Base-by-base conservation (phyloP, 2,329 filamentous ascomycete genomes). In the Gnomoniopsis sp. region DNA sequence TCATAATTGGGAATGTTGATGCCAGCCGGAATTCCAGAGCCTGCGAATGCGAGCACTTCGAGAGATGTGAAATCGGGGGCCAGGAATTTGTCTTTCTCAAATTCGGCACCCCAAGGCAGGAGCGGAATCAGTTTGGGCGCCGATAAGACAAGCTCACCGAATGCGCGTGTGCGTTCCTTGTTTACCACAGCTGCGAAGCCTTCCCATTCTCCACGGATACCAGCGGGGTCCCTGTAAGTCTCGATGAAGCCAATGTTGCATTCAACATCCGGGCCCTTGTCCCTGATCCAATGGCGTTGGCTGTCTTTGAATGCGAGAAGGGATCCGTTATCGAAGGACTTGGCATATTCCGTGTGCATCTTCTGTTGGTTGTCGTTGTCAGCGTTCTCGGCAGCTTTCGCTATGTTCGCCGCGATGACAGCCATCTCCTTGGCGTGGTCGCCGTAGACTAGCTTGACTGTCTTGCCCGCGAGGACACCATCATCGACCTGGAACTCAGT, bases 51-150 rank as follows among this genome's bases (percentile, higher is more conserved):
- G 61, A 97, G 75, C 2, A 97, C 92, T 72, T 99, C 95, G 1
- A 98, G 81, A 11, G 90, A 95, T 0, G 95, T 98, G 70, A 99
- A 99, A 72, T 99, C 95, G 0, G 95, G 95, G 54, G 91, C 93
- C 38, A 96, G 76, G 74, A 99, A 99, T 69, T 89, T 92, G 77
- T 97, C 93, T 75, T 98, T 98, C 71, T 99, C 95, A 65, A 98
- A 99, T 0, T 91, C 89, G 49, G 84, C 83, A 38, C 80, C 78
- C 95, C 95, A 99, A 0, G 95, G 95, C 15, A 99, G 78, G 62
- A 96, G 86, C 7, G 92, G 91, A 53, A 99, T 97, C 70, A 96
- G 87, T 49, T 79, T 79, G 12, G 92, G 89, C 0, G 95, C 93
- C 26, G 87, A 87, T 21, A 87, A 82, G 4, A 98, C 95, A 1